phyloP scores from a whole-genome alignment of 148 eudicot species.

The Vaccinium vitisidaea region DNA sequence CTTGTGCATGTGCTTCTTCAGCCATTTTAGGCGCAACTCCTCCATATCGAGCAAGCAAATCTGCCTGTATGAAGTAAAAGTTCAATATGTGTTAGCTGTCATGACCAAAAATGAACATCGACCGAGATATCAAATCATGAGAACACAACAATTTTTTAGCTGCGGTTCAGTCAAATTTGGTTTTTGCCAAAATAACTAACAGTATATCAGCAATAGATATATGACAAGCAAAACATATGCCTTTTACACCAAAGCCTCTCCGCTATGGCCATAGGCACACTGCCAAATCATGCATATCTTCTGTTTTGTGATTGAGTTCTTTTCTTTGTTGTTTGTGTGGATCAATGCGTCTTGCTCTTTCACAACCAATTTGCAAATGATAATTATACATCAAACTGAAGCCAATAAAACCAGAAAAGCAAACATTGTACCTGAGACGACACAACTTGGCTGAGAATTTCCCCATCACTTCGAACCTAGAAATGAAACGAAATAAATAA shows the following conservation, averaged over 20 bases:
- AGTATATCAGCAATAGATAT: conserved; percentile 10
- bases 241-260: neutral
- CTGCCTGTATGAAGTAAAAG: conserved; percentile 60
- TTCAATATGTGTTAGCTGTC: neutral
- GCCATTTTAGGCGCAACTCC: conserved; percentile 99
- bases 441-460: conserved; percentile 94
- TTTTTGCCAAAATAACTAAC: neutral
- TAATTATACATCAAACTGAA: neutral
- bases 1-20: conserved; percentile 87
- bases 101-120: neutral
- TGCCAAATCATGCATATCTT: neutral
- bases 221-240: neutral
- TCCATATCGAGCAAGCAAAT: conserved; percentile 87
- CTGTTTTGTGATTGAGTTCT: neutral
- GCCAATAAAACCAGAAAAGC: neutral
- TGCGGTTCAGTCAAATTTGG: neutral
- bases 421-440: conserved; percentile 74
- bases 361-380: neutral
- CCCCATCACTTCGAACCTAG: conserved; percentile 86
- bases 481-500: neutral
- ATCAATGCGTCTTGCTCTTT: neutral
- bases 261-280: neutral
- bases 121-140: neutral
- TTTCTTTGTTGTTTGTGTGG: neutral
- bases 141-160: neutral